Evolutionary conservation across 176 grass and related monocot genomes (phyloP).

Genomic region (Cocos nucifera): DNA sequence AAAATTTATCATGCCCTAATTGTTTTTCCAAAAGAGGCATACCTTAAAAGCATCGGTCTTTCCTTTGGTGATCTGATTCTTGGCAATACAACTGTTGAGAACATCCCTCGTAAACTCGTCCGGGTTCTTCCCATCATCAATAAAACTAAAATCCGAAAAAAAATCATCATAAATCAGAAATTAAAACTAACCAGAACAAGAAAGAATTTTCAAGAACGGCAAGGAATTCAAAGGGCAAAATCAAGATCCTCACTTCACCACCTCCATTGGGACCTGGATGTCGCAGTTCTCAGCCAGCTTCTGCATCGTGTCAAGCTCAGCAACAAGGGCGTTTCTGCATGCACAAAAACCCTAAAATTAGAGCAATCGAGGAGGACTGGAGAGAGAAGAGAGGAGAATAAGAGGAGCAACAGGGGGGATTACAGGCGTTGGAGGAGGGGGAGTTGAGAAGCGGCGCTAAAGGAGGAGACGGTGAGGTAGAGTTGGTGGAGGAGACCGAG

Average conservation of each 20-base stretch:
- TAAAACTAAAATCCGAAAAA: slow-evolving; percentile 37
- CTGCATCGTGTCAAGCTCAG: slow-evolving; percentile 90
- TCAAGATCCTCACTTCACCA: slow-evolving; percentile 58
- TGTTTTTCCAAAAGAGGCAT: not conserved
- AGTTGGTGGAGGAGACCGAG: slow-evolving; percentile 90
- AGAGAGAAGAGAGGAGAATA: not conserved
- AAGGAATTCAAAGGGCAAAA: not conserved
- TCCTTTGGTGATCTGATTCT: slow-evolving; percentile 96
- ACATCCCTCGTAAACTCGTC: slow-evolving; percentile 91
- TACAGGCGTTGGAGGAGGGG: slow-evolving; percentile 82
- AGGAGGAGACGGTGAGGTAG: slow-evolving; percentile 90
- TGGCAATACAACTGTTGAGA: slow-evolving; percentile 76
- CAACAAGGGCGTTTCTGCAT: slow-evolving; percentile 62
- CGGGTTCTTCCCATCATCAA: slow-evolving; percentile 93
- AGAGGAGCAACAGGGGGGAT: not conserved
- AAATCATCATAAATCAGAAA: slow-evolving; percentile 4
- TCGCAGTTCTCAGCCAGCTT: slow-evolving; percentile 76
- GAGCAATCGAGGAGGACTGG: not conserved
- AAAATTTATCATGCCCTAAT: no score
- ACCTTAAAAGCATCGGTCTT: slow-evolving; percentile 98
- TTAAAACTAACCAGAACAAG: no score
- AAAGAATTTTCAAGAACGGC: not conserved
- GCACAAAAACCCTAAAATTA: slow-evolving; percentile 4
- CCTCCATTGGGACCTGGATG: slow-evolving; percentile 94
- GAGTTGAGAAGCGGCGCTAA: slow-evolving; percentile 74